Base-by-base conservation (phyloP, 2,329 filamentous ascomycete genomes). In the Taxawa tesnikishii region DNA sequence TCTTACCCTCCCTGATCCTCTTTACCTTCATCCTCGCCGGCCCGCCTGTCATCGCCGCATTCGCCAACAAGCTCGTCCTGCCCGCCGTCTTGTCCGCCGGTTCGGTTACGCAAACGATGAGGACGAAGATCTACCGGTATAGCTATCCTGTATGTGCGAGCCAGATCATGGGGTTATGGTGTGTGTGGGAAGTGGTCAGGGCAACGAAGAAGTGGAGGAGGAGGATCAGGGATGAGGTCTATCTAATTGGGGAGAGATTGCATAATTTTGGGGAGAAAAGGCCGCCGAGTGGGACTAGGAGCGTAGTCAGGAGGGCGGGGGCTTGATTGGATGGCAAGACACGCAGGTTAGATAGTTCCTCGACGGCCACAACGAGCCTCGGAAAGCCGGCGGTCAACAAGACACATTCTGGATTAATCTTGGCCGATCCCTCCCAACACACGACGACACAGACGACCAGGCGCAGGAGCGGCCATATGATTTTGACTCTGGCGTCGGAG, bases 191-290 rank as follows among this genome's bases (percentile, higher is more conserved):
- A 15, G 56, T 65, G 34, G 49, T 61, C 1, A 58, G 68, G 28
- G 69, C 83, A 32, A 69, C 90, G 31, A 70, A 72, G 28, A 63
- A 73, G 13, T 96, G 88, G 87, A 75, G 82, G 46, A 67, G 76
- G 36, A 73, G 79, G 36, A 84, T 98, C 28, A 68, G 84, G 24
- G 92, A 98, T 54, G 92, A 98, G 58, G 87, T 93, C 1, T 98
- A 98, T 54, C 63, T 98, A 27, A 90, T 96, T 49, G 90, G 90
- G 2, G 88, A 98, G 60, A 65, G 87, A 38, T 59, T 98, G 48
- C 92, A 98, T 60, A 98, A 98, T 55, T 93, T 94, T 58, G 83
- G 84, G 3, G 77, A 80, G 50, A 60, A 45, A 44, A 55, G 41
- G 37, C 51, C 54, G 29, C 52, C 51, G 6, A 39, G 36, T 26